These are phyloP conservation scores for Dothistroma pini DNA, from an alignment of 2,329 filamentous ascomycete species.

Conservation along the genomic window DNA sequence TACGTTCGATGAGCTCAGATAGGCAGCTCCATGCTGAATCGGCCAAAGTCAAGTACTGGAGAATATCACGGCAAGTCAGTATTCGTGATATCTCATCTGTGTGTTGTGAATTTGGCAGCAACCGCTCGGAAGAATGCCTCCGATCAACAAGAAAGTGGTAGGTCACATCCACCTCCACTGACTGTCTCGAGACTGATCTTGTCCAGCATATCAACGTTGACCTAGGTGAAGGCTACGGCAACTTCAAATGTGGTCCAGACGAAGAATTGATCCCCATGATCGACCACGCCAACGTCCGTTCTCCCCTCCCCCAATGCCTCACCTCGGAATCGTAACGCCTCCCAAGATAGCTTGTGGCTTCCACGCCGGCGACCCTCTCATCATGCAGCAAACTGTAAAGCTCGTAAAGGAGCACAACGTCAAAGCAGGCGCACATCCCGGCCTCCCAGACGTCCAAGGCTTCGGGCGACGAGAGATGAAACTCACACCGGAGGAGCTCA, in stretches of 20 bases:
- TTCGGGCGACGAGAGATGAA: constrained; percentile 63
- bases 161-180: neutral
- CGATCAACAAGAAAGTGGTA: constrained; percentile 48
- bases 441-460: constrained; percentile 61
- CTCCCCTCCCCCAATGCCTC: neutral
- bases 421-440: constrained; percentile 60
- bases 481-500: constrained; percentile 39
- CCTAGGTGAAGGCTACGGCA: constrained; percentile 52
- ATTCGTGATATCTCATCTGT: neutral
- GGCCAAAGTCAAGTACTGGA: neutral
- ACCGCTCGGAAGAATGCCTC: constrained; percentile 38
- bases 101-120: too few relatives aligned
- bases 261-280: constrained; percentile 59
- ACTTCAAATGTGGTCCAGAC: constrained; percentile 54
- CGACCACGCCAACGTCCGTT: constrained; percentile 54
- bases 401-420: constrained; percentile 57
- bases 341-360: constrained; percentile 33
- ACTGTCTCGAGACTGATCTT: neutral
- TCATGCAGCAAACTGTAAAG: constrained; percentile 59
- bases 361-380: constrained; percentile 54
- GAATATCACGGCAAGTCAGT: neutral
- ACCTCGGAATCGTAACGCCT: neutral
- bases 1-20: constrained; percentile 4
- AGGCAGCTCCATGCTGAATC: constrained; percentile 5
- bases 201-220: constrained; percentile 49